Evolutionary conservation across 2,329 filamentous ascomycete species (phyloP), one percentile per base, ranked within the genome.

Genomic region (Blastomyces gilchristii): DNA sequence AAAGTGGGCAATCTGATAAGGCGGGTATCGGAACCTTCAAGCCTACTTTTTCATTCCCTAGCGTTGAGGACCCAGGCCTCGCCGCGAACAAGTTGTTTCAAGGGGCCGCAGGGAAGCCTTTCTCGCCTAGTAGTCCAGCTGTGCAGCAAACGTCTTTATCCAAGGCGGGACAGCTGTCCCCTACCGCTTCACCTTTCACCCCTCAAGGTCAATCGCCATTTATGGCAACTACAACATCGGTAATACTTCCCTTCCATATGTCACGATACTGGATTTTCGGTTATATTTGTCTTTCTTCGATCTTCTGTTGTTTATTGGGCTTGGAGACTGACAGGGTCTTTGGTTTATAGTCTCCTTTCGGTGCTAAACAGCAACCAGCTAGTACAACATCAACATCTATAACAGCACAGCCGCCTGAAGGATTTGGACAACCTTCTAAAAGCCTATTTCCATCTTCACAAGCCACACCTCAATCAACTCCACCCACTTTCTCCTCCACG

Each of bases 1-100:
- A 67, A 25, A 59, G 65, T n/a, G 18, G 14, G n/a, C 66, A 70
- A 58, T 22, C 58, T 14, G 64, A 61, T 49, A 65, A 59, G 1
- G n/a, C 64, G 28, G 62, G 67, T 50, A 62, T 65, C 6, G 58
- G 39, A 59, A 18, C 41, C 31, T 49, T 41, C 39, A 59, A 59
- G 25, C 57, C 57, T 28, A 22, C 14, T 2, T 58, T 58, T 45
- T 59, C 57, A 47, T 34, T 45, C 7, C 57, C 57, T n/a, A 34
- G 22, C 22, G 41, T n/a, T 25, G 43, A 34, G 14, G 41, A 59
- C 7, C 39, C 41, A 7, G 25, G 7, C 11, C 25, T 14, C 9
- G 9, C 18, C 22, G 18, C n/a, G 25, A 39, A 25, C 9, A 18
- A 43, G 3, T 37, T 37, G 3, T 2, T 5, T 25, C 31, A 37